Base-by-base conservation (phyloP, 2,329 filamentous ascomycete species). In the Penicillium palitans region DNA sequence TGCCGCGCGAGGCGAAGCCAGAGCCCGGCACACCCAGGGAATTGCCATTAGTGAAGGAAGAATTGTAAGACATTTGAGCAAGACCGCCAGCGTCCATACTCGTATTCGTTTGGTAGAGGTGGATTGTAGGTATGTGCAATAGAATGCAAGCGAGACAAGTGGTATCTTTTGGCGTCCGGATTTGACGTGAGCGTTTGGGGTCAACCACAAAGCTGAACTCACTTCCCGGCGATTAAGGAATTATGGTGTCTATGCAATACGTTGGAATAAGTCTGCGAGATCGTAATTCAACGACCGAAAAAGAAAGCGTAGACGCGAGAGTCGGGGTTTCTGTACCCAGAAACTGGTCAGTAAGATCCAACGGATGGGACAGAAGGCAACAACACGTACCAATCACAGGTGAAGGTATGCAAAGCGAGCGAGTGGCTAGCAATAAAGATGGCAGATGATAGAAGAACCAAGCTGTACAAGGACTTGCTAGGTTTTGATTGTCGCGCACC, bases 41-140 rank as follows among this genome's bases (percentile, higher is more conserved):
- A 76, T 70, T 74, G 70, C 85, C 85, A 73, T 85, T 82, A 72
- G 85, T 82, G 76, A 89, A 83, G 75, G 84, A 80, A 76, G 90
- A 90, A 77, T 88, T 90, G 83, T 91, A 93, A 81, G 91, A 90
- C 93, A 98, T 98, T 85, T 96, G 92, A 95, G 92, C 89, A 83
- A 96, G 91, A 95, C 92, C 91, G 85, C 93, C 93, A 86, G 93
- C 88, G 93, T 96, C 90, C 89, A 96, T 78, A 74, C 76, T 77
- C 76, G 69, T 67, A 52, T 60, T 72, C 62, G 57, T 70, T 56
- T 60, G 69, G 59, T 57, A 54, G 65, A 52, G 60, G 60, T 59
- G 57, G 61, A 53, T 66, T 59, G 57, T 57, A 61, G 63, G 60
- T 71, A 73, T 72, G 68, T 72, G 70, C 69, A 72, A 65, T 40